A percentile compares a stretch with the other conserved stretches of the same genome.
phyloP scores from a whole-genome alignment of 257 asterid species.

The Forsythia suspensa region DNA sequence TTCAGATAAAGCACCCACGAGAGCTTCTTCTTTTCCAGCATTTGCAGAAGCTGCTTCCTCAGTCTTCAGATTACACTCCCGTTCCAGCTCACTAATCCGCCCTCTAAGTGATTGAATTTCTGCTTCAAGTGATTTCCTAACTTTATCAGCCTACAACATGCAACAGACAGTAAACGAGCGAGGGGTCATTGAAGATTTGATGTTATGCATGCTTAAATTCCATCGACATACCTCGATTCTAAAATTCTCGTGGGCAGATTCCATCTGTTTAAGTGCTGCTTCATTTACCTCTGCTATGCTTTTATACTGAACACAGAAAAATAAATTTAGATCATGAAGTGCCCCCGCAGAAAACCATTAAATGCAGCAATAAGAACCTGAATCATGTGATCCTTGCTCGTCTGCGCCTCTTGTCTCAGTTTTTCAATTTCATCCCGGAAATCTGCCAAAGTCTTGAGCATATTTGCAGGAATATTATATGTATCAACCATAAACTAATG shows the following conservation, averaged over 20 bases:
- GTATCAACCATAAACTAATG: conserved; percentile 4
- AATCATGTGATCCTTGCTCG: conserved; percentile 77
- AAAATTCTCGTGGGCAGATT: conserved; percentile 54
- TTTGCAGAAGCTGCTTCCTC: conserved; percentile 65
- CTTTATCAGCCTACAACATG: conserved; percentile 50
- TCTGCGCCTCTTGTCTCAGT: conserved; percentile 63
- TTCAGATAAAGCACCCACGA: conserved; percentile 63
- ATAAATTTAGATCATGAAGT: conserved; percentile 29
- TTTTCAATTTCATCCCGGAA: conserved; percentile 59
- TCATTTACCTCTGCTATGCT: conserved; percentile 84
- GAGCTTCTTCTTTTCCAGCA: conserved; percentile 78
- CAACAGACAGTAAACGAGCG: not conserved
- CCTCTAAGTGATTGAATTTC: conserved; percentile 56
- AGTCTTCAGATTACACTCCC: conserved; percentile 54
- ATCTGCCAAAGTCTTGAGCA: conserved; percentile 43
- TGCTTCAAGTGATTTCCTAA: conserved; percentile 63
- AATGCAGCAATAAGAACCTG: conserved; percentile 47
- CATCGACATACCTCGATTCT: conserved; percentile 56
- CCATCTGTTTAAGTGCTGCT: conserved; percentile 79
- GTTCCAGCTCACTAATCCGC: conserved; percentile 61
- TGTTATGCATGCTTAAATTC: not conserved
- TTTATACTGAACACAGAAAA: conserved; percentile 61
- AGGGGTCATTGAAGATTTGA: conserved; percentile 9
- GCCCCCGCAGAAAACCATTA: not conserved
- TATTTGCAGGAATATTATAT: not conserved